phyloP scores from a whole-genome alignment of 495 filamentous ascomycete species.

The Parachaetomium inaequale region DNA sequence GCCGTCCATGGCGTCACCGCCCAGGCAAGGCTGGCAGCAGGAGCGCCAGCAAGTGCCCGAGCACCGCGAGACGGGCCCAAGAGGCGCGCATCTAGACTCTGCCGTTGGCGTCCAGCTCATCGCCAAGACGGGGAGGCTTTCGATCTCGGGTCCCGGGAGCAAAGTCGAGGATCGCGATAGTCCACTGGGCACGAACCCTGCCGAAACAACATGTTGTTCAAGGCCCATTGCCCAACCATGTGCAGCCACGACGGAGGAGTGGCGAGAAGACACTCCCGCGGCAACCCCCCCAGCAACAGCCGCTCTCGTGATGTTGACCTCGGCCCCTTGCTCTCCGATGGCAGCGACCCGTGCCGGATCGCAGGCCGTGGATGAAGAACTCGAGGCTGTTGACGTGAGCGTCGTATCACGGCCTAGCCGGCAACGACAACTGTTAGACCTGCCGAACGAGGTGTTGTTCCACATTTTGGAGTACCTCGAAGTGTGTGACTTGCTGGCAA shows the following conservation, averaged over 20 bases:
- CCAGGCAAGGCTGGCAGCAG: constrained; percentile 3
- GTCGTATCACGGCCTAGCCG: not conserved
- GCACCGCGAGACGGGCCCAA: not conserved
- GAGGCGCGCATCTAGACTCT: constrained; percentile 12
- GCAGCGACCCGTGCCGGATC: not conserved
- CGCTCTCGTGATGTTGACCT: not conserved
- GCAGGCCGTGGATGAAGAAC: not conserved
- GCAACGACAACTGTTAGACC: constrained; percentile 22
- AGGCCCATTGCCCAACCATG: constrained; percentile 14
- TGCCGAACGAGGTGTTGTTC: constrained; percentile 56
- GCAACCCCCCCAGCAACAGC: not conserved
- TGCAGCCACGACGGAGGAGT: not conserved
- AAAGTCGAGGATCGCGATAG: not conserved
- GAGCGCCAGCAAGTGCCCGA: not conserved
- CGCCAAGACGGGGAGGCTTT: constrained; percentile 25
- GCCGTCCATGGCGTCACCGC: constrained; percentile 19
- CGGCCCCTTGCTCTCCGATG: not conserved
- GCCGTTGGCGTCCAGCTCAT: constrained; percentile 22
- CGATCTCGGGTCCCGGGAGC: constrained; percentile 22
- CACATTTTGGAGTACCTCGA: constrained; percentile 54
- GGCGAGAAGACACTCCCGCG: constrained; percentile 12
- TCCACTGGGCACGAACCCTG: not conserved
- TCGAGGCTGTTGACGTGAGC: not conserved
- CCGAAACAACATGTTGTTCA: not conserved
- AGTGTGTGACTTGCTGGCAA: constrained; percentile 53